phyloP scores from a whole-genome alignment of 192 early-diverging fungal species.

The Kickxella alabastrina region DNA sequence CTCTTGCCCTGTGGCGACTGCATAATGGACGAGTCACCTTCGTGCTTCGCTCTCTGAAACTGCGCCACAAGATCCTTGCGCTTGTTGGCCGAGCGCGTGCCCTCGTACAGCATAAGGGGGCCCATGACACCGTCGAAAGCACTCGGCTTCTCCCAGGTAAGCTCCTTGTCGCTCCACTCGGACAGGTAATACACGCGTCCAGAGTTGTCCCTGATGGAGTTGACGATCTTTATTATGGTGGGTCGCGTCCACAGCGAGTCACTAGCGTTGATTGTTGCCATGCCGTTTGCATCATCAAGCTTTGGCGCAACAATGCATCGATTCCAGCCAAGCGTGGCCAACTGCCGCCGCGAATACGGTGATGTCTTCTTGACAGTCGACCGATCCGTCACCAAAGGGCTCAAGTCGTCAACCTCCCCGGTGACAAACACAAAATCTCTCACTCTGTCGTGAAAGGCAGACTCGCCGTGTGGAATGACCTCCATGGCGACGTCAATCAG shows the following conservation, averaged over 20 bases:
- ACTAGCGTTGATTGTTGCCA: too few species aligned
- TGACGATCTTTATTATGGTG: slow-evolving; percentile 8
- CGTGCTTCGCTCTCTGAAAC: neutral
- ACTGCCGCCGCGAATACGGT: neutral
- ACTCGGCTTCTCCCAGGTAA: slow-evolving; percentile 18
- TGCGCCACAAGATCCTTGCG: slow-evolving; percentile 10
- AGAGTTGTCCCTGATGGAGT: slow-evolving; percentile 5
- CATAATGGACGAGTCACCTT: slow-evolving; percentile 7
- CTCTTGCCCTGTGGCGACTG: slow-evolving; percentile 13
- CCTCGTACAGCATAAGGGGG: slow-evolving; percentile 12
- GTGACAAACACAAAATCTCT: slow-evolving; percentile 30
- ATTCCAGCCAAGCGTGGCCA: slow-evolving; percentile 34
- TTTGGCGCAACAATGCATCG: neutral
- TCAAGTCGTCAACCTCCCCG: neutral
- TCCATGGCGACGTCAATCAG: slow-evolving; percentile 26
- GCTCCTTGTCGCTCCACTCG: slow-evolving; percentile 20
- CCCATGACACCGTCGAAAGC: slow-evolving; percentile 2
- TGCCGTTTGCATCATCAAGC: neutral
- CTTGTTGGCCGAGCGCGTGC: slow-evolving; percentile 1
- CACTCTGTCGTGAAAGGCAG: slow-evolving; percentile 11
- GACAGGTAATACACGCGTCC: slow-evolving; percentile 23
- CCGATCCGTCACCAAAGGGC: neutral
- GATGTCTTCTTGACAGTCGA: neutral
- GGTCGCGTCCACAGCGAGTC: too few species aligned
- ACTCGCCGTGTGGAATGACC: neutral